A percentile compares a stretch with the other conserved stretches of the same genome.
These are phyloP conservation scores for Psophocarpus tetragonolobus DNA, from an alignment of 306 rosid species.

Conservation along the genomic window DNA sequence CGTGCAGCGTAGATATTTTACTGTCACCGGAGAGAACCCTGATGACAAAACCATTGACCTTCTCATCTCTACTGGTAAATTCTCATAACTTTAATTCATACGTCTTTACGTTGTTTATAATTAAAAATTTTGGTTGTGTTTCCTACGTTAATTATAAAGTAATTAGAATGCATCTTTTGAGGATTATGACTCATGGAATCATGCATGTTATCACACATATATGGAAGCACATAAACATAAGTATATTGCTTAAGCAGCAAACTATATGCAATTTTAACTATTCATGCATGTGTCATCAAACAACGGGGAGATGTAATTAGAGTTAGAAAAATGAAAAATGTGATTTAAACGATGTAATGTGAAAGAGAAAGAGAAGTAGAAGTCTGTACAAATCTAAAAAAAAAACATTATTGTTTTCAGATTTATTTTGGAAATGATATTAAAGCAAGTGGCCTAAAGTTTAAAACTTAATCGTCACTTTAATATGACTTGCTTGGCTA, in stretches of 20 bases:
- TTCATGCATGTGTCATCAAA: not conserved
- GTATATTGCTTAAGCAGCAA: not conserved
- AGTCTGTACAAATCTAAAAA: not conserved
- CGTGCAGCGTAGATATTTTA: conserved; percentile 78
- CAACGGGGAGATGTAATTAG: not conserved
- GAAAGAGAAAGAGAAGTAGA: not conserved
- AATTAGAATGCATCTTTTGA: not conserved
- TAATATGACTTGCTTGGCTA: not conserved
- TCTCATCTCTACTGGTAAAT: conserved; percentile 72
- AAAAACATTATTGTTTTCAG: too few species aligned
- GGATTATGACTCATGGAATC: not conserved
- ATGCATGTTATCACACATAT: too few species aligned
- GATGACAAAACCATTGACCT: conserved; percentile 79
- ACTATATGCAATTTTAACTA: not conserved
- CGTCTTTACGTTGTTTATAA: not conserved
- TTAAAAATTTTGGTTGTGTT: not conserved
- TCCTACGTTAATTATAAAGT: not conserved
- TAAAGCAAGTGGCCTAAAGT: not conserved
- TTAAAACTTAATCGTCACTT: too few species aligned
- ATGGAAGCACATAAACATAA: too few species aligned
- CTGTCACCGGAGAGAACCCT: conserved; percentile 89
- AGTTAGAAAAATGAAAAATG: not conserved
- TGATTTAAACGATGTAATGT: not conserved
- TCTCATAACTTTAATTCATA: not conserved
- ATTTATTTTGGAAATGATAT: not conserved